These are phyloP conservation scores for Tritrichomonas musculus DNA, from an alignment of 208 protist species.

Conservation along the genomic window DNA sequence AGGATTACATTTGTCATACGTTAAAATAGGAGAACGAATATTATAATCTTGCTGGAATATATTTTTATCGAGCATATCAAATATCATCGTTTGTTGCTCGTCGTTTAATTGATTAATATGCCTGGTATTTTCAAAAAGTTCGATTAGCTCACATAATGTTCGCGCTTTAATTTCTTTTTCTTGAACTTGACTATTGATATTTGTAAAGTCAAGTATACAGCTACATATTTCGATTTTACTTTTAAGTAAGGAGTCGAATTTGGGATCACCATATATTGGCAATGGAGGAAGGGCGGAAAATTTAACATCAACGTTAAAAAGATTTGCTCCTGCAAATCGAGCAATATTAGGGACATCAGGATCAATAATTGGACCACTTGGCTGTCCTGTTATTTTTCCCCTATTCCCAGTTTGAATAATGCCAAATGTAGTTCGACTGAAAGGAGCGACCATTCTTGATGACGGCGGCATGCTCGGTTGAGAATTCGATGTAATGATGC, in stretches of 20 bases:
- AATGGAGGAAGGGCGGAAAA: neutral
- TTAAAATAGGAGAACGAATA: neutral
- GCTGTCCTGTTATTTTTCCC: no score
- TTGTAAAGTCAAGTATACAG: neutral
- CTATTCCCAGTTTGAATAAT: no score
- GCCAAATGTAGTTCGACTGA: no score
- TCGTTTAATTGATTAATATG: neutral
- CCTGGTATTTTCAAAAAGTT: neutral
- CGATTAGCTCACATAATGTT: neutral
- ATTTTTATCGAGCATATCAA: neutral
- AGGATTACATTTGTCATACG: neutral
- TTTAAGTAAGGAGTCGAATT: neutral
- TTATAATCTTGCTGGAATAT: neutral
- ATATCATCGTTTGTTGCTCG: neutral
- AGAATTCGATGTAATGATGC: no score
- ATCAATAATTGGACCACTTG: no score
- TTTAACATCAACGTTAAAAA: neutral
- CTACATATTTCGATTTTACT: neutral
- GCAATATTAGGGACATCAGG: no score
- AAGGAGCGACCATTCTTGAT: no score
- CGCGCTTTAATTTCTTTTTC: conserved; percentile 12
- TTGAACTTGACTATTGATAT: neutral
- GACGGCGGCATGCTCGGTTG: no score
- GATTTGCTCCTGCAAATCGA: neutral
- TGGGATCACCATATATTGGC: neutral